Evolutionary conservation across 73 alveolate genomes (phyloP).

Genomic region (Paramecium primaurelia): DNA sequence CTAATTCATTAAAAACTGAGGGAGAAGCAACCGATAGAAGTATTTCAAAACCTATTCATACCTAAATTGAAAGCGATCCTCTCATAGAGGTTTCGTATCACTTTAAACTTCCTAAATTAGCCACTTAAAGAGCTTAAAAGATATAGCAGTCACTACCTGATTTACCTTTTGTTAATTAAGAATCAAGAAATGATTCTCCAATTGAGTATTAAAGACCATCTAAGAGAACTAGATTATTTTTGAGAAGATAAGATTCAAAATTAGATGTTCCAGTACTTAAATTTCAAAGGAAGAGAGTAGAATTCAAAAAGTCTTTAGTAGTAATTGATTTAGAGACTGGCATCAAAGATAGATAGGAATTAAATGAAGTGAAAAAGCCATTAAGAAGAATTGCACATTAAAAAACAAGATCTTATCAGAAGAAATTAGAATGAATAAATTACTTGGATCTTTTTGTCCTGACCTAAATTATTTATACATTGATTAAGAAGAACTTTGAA

Average conservation of each 20-base stretch:
- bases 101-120: background rate
- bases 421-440: background rate
- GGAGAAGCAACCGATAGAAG: background rate
- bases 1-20: background rate
- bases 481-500: background rate
- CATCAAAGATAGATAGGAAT: background rate
- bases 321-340: background rate
- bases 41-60: background rate
- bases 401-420: background rate
- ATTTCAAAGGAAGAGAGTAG: background rate
- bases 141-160: background rate
- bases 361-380: background rate
- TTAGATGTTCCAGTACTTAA: background rate
- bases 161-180: background rate
- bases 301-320: background rate
- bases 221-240: background rate
- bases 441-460: background rate
- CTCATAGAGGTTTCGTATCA: background rate
- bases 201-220: background rate
- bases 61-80: background rate
- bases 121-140: background rate
- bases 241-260: background rate
- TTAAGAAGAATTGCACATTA: background rate
- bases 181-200: background rate
- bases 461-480: background rate